These are phyloP conservation scores for Helminthosporium solani DNA, from an alignment of 2,329 filamentous ascomycete species.

Conservation along the genomic window DNA sequence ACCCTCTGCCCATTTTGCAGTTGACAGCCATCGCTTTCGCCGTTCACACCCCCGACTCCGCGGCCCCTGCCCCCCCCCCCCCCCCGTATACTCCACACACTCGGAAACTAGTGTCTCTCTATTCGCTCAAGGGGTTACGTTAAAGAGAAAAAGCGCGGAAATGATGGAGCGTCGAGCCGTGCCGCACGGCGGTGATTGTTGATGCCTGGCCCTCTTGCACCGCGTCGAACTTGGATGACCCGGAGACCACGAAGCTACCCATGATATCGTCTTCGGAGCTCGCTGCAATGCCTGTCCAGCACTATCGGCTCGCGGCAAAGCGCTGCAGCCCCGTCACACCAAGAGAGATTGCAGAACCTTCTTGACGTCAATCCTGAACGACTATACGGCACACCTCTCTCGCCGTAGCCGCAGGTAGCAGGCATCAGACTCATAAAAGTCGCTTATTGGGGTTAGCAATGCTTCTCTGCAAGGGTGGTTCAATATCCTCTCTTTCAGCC, in stretches of 20 bases:
- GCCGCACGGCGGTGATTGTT: slow-evolving; percentile 31
- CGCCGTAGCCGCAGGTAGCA: slow-evolving; percentile 15
- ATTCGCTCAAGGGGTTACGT: slow-evolving; percentile 7
- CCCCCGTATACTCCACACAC: neutral
- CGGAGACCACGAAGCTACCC: slow-evolving; percentile 12
- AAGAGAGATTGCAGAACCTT: slow-evolving; percentile 10
- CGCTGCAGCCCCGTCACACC: slow-evolving; percentile 24
- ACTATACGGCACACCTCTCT: slow-evolving; percentile 9
- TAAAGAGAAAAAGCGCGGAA: slow-evolving; percentile 19
- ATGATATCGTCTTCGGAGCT: slow-evolving; percentile 10
- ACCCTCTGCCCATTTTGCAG: slow-evolving; percentile 12
- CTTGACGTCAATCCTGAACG: slow-evolving; percentile 12
- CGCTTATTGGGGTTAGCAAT: slow-evolving; percentile 6
- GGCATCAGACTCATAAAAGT: slow-evolving; percentile 9
- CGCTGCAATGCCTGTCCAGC: slow-evolving; percentile 3
- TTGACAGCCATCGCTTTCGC: slow-evolving; percentile 12
- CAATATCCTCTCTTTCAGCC: slow-evolving; percentile 1
- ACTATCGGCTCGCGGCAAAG: slow-evolving; percentile 29
- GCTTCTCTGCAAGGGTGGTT: slow-evolving; percentile 3
- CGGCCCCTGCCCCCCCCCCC: slow-evolving; percentile 9
- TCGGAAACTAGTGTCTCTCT: slow-evolving; percentile 16
- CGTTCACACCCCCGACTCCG: slow-evolving; percentile 6
- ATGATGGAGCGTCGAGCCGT: slow-evolving; percentile 20
- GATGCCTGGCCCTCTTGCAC: slow-evolving; percentile 24
- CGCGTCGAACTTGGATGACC: slow-evolving; percentile 12